phyloP scores from a whole-genome alignment of 139 green algal species.

The Yamagishiella unicocca region DNA sequence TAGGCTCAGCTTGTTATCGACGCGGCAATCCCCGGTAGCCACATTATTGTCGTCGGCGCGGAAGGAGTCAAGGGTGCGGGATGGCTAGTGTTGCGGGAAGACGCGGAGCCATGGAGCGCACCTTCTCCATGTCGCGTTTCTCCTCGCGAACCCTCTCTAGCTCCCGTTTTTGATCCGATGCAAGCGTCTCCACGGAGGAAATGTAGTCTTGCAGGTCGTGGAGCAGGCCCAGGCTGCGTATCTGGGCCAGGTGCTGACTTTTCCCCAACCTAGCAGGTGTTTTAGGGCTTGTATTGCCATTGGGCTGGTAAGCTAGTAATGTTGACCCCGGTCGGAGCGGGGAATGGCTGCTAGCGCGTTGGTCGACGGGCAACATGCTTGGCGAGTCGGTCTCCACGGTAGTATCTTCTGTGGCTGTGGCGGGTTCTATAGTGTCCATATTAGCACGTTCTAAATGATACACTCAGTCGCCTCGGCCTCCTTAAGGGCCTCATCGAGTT shows the following conservation, averaged over 20 bases:
- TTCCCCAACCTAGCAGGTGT: slow-evolving; percentile 5
- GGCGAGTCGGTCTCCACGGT: background rate
- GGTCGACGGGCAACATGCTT: slow-evolving; percentile 26
- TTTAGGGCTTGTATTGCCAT: background rate
- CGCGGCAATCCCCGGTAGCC: too few species aligned
- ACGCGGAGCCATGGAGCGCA: too few species aligned
- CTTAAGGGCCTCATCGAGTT: too few species aligned
- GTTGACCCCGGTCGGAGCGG: slow-evolving; percentile 12
- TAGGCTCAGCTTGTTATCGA: too few species aligned
- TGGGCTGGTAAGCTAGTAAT: slow-evolving; percentile 12
- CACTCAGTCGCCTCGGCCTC: too few species aligned
- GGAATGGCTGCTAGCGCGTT: background rate
- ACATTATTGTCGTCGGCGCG: too few species aligned
- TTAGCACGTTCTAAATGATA: too few species aligned
- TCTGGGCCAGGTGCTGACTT: slow-evolving; percentile 40
- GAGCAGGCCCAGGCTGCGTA: slow-evolving; percentile 53
- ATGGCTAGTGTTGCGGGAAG: too few species aligned
- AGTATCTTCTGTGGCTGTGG: background rate
- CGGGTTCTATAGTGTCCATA: background rate
- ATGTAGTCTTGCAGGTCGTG: slow-evolving; percentile 67
- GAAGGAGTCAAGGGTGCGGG: too few species aligned
- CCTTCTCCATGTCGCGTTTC: slow-evolving; percentile 50
- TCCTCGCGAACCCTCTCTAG: slow-evolving; percentile 47
- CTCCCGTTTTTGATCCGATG: slow-evolving; percentile 48
- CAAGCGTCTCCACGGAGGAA: slow-evolving; percentile 32